phyloP scores from a whole-genome alignment of 352 stramenopile genomes.

The Phytophthora lateralis region DNA sequence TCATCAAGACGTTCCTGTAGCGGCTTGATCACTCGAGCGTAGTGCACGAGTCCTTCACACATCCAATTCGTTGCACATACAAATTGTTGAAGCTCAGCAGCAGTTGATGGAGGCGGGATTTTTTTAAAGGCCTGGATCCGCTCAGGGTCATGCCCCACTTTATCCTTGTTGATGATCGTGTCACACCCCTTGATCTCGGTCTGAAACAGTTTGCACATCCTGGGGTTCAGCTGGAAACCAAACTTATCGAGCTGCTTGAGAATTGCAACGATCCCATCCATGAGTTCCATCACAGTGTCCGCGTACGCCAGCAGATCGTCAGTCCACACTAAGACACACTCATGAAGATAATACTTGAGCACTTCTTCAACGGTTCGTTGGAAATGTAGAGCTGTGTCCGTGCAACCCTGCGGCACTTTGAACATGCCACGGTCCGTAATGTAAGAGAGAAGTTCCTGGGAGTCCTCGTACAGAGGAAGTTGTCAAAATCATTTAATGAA shows the following conservation, averaged over 20 bases:
- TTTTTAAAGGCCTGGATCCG: not conserved
- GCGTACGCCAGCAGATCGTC: slow-evolving; percentile 31
- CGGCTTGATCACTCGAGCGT: slow-evolving; percentile 1
- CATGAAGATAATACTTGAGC: slow-evolving; percentile 3
- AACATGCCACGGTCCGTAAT: slow-evolving; percentile 30
- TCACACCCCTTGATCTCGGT: not conserved
- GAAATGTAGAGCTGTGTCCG: slow-evolving; percentile 9
- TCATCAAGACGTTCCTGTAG: not conserved
- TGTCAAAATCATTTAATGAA: slow-evolving; percentile 37
- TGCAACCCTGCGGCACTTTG: slow-evolving; percentile 18
- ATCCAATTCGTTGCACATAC: slow-evolving; percentile 30
- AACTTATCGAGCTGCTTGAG: slow-evolving; percentile 5
- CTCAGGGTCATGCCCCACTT: not conserved
- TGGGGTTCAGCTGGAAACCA: not conserved
- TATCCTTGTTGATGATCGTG: not conserved
- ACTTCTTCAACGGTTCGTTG: slow-evolving; percentile 19
- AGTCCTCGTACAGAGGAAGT: slow-evolving; percentile 14
- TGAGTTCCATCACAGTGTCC: slow-evolving; percentile 9
- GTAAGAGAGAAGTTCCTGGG: slow-evolving; percentile 18
- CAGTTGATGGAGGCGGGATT: slow-evolving; percentile 1
- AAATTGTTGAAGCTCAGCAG: slow-evolving; percentile 29
- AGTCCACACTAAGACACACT: slow-evolving; percentile 29
- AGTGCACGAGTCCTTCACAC: slow-evolving; percentile 22
- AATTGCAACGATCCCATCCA: slow-evolving; percentile 13
- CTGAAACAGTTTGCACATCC: not conserved